Evolutionary conservation across 1,139 yeast genomes (phyloP).

Genomic region (Sporopachydermia cereana): DNA sequence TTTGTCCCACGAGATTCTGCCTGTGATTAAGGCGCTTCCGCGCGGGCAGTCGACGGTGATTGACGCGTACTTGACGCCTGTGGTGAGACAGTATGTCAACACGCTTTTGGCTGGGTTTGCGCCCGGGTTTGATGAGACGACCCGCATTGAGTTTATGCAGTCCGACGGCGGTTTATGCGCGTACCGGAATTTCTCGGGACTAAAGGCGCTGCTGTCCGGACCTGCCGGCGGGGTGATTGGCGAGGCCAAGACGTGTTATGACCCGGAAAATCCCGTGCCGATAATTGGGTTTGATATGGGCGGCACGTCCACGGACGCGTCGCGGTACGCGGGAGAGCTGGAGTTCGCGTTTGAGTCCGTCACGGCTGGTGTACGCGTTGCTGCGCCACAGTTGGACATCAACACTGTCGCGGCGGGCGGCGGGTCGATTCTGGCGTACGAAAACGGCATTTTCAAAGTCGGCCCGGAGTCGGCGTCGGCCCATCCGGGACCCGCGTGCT

Average conservation of each 20-base stretch:
- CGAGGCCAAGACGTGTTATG: slow-evolving; percentile 34
- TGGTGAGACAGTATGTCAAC: slow-evolving; percentile 20
- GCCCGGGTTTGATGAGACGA: background rate
- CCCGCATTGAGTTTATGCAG: slow-evolving; percentile 32
- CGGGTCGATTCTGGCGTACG: slow-evolving; percentile 21
- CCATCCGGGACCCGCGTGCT: slow-evolving; percentile 26
- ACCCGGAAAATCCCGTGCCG: slow-evolving; percentile 15
- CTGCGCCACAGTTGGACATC: slow-evolving; percentile 24
- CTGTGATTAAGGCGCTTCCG: slow-evolving; percentile 23
- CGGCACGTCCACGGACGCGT: slow-evolving; percentile 25
- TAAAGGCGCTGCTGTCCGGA: slow-evolving; percentile 36
- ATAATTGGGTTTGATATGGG: slow-evolving; percentile 31
- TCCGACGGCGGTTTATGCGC: slow-evolving; percentile 39
- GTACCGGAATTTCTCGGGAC: slow-evolving; percentile 37
- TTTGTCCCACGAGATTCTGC: slow-evolving; percentile 24
- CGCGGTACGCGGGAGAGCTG: slow-evolving; percentile 14
- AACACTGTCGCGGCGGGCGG: slow-evolving; percentile 26
- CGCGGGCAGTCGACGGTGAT: slow-evolving; percentile 25
- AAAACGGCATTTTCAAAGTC: slow-evolving; percentile 22
- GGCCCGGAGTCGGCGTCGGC: slow-evolving; percentile 25
- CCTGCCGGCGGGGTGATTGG: slow-evolving; percentile 46
- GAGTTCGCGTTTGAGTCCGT: slow-evolving; percentile 21
- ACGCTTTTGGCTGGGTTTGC: slow-evolving; percentile 21
- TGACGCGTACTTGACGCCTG: slow-evolving; percentile 28
- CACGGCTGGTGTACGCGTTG: slow-evolving; percentile 21